Base-by-base conservation (phyloP, 139 green algal species). In the Chlorella sorokiniana region DNA sequence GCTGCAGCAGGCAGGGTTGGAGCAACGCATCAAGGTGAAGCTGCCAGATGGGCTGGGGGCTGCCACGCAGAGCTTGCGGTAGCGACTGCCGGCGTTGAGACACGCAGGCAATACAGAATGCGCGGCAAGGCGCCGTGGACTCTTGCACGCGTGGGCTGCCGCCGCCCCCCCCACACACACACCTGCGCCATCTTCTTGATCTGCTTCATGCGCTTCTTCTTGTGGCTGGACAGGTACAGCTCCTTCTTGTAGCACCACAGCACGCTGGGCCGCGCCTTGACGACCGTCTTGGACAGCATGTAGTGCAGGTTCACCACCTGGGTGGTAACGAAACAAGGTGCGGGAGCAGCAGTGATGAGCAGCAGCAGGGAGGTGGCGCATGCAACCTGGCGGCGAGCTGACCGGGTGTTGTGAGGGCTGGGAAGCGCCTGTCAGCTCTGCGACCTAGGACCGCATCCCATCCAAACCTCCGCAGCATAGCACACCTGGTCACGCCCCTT, bases 161-260 rank as follows among this genome's bases (percentile, higher is more conserved):
- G n/a, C n/a, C n/a, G n/a, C n/a, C n/a, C 1, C n/a, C 61, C 61
- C 5, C 61, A 25, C 82, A 98, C 88, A 0, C 96, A 95, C 29
- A 94, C 88, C 88, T 97, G 90, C 44, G 91, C 90, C 94, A 99
- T 93, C 88, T 98, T 99, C 85, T 98, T 96, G 61, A 99, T 93
- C 87, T 99, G 96, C 37, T 93, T 90, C 91, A 96, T 95, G 35
- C 97, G 91, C 89, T 99, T 99, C 88, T 96, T 97, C 48, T 88
- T 88, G 90, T 99, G 93, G 76, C 91, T 97, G 62, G 51, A 75
- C 8, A 99, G 84, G 78, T 97, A 93, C 10, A 99, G 87, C 37
- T 99, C 95, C 85, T 97, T 98, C 87, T 99, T 99, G 92, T 99
- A 99, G 93, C 97, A 99, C 97, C 97, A 99, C 23, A 99, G 90